Percentiles rank a stretch among this genome's conserved stretches.
Conservation (phyloP, 1,139 yeast species). For the Geotrichum bryndzae region DNA sequence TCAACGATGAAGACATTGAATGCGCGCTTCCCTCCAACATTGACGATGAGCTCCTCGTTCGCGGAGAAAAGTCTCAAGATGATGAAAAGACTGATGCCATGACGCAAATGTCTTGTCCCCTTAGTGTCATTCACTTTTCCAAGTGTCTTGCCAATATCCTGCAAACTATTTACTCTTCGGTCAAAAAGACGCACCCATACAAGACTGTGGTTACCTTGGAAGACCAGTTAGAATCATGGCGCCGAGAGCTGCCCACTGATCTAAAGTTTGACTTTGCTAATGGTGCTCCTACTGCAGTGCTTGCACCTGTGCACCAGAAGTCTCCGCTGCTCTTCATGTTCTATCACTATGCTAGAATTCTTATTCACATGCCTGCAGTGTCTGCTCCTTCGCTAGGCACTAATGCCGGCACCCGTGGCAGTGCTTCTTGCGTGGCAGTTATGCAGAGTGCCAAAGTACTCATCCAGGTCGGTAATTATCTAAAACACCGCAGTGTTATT, state of each 20-base stretch:
- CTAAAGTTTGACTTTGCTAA: conserved; percentile 61
- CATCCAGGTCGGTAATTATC: conserved; percentile 50
- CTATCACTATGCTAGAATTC: conserved; percentile 72
- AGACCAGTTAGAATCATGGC: conserved; percentile 72
- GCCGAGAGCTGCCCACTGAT: conserved; percentile 58
- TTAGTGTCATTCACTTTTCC: conserved; percentile 50
- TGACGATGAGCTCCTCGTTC: conserved; percentile 41
- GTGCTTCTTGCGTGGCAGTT: conserved; percentile 59
- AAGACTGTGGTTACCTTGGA: conserved; percentile 47
- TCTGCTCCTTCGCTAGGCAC: conserved; percentile 37
- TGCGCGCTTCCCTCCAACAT: conserved; percentile 77
- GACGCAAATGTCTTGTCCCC: conserved; percentile 24
- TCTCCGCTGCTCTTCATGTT: conserved; percentile 57
- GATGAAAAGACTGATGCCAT: conserved; percentile 5
- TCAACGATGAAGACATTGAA: conserved; percentile 76
- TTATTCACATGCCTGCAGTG: conserved; percentile 74
- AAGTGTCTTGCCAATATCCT: conserved; percentile 69
- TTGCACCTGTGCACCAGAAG: conserved; percentile 42
- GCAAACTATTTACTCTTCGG: conserved; percentile 46
- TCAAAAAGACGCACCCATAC: conserved; percentile 41
- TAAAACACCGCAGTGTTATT: conserved; percentile 41
- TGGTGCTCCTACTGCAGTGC: conserved; percentile 47
- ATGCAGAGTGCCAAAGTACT: conserved; percentile 72
- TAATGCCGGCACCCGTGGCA: conserved; percentile 36
- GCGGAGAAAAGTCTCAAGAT: conserved; percentile 52